These are phyloP conservation scores for Candida easanensis DNA, from an alignment of 805 yeast genomes.

Conservation along the genomic window DNA sequence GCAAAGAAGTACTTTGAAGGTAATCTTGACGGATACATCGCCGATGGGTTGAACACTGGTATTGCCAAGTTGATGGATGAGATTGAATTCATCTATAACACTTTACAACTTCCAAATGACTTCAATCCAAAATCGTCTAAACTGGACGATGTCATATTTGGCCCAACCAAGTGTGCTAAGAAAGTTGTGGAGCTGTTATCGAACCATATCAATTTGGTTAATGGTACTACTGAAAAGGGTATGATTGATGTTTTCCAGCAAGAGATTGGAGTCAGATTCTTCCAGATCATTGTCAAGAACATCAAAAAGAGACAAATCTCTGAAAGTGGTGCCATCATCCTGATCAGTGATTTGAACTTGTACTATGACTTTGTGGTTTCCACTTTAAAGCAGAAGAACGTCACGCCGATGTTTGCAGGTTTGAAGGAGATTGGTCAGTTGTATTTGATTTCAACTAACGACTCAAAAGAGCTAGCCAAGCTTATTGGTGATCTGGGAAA, in stretches of 20 bases:
- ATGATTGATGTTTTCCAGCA: constrained; percentile 91
- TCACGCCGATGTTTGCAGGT: constrained; percentile 74
- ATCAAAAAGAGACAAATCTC: constrained; percentile 73
- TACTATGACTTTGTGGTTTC: constrained; percentile 70
- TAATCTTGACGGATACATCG: constrained; percentile 82
- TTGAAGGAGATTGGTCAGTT: constrained; percentile 83
- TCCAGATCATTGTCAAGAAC: constrained; percentile 70
- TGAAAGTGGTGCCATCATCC: constrained; percentile 74
- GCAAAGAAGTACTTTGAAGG: constrained; percentile 80
- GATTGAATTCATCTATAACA: constrained; percentile 57
- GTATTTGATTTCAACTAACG: constrained; percentile 67
- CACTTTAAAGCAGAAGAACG: constrained; percentile 58
- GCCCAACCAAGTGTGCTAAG: constrained; percentile 63
- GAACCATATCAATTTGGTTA: constrained; percentile 68
- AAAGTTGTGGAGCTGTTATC: constrained; percentile 60
- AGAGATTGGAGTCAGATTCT: constrained; percentile 87
- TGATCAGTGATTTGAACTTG: constrained; percentile 78
- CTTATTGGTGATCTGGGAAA: constrained; percentile 79
- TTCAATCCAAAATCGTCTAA: constrained; percentile 46
- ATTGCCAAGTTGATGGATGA: constrained; percentile 85
- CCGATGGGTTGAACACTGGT: constrained; percentile 90
- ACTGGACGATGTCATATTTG: constrained; percentile 28
- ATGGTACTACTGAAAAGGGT: constrained; percentile 81
- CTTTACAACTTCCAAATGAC: constrained; percentile 57
- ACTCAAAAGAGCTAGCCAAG: constrained; percentile 80